These are phyloP conservation scores for Spizellomyces punctatus DNA, from an alignment of 192 early-diverging fungal genomes.

Conservation along the genomic window DNA sequence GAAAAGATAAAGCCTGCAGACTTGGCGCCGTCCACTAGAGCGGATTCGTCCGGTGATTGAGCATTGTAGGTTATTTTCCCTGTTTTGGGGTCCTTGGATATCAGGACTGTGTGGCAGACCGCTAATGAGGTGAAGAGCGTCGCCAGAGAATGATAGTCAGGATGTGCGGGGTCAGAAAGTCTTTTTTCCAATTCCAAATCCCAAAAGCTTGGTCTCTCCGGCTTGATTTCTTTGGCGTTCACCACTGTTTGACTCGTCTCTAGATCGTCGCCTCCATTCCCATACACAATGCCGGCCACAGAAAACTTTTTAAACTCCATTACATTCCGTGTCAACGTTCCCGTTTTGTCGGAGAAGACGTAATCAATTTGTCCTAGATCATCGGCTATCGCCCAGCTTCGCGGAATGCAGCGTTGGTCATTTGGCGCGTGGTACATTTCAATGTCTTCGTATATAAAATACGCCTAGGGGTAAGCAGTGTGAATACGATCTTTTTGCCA, in stretches of 20 bases:
- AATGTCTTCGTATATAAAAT: constrained; percentile 87
- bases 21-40: constrained; percentile 83
- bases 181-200: constrained; percentile 52
- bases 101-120: constrained; percentile 86
- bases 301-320: constrained; percentile 96
- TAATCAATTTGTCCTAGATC: constrained; percentile 96
- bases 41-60: constrained; percentile 93
- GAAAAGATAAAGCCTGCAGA: constrained; percentile 83
- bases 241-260: constrained; percentile 22
- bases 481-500: neutral
- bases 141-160: constrained; percentile 54
- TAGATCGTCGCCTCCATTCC: constrained; percentile 43
- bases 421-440: constrained; percentile 86
- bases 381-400: constrained; percentile 87
- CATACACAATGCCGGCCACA: constrained; percentile 83
- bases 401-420: constrained; percentile 78
- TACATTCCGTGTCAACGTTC: constrained; percentile 93
- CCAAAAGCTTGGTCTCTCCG: constrained; percentile 68
- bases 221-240: constrained; percentile 57
- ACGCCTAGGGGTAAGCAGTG: constrained; percentile 55
- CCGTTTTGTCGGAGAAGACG: constrained; percentile 97
- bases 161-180: constrained; percentile 51
- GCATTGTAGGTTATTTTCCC: constrained; percentile 73
- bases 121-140: constrained; percentile 85
- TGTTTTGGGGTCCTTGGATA: constrained; percentile 48